phyloP scores from a whole-genome alignment of 495 filamentous ascomycete genomes.

The Xylaria cubensis region DNA sequence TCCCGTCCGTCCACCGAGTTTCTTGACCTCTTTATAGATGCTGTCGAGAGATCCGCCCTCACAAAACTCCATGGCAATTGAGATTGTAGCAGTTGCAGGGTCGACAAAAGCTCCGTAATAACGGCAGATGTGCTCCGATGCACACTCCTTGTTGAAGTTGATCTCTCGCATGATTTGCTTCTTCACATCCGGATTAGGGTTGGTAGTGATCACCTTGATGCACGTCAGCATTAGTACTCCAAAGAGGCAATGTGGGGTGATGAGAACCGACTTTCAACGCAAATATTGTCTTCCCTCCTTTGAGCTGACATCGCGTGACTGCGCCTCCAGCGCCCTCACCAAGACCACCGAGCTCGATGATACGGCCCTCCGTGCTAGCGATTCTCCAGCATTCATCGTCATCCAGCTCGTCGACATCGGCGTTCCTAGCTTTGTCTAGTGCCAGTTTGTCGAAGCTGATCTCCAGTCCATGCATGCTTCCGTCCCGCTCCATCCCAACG shows the following conservation, averaged over 20 bases:
- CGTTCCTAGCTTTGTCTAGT: constrained; percentile 76
- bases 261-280: constrained; percentile 80
- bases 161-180: constrained; percentile 96
- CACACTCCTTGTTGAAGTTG: constrained; percentile 96
- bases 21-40: constrained; percentile 96
- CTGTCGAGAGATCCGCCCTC: constrained; percentile 94
- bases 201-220: constrained; percentile 90
- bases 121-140: constrained; percentile 90
- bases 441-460: constrained; percentile 73
- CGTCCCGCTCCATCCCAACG: constrained; percentile 76
- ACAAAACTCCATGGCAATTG: constrained; percentile 99
- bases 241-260: constrained; percentile 10
- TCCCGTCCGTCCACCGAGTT: constrained; percentile 89
- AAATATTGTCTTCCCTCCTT: constrained; percentile 92
- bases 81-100: constrained; percentile 90
- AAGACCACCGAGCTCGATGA: constrained; percentile 85
- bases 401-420: constrained; percentile 93
- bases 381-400: constrained; percentile 95
- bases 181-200: constrained; percentile 96
- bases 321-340: constrained; percentile 97
- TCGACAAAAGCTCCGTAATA: constrained; percentile 98
- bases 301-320: constrained; percentile 87
- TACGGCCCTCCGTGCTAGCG: constrained; percentile 84
- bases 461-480: constrained; percentile 69
- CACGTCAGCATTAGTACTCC: constrained; percentile 33